phyloP scores from a whole-genome alignment of 345 rosid species.

The Mercurialis annua region DNA sequence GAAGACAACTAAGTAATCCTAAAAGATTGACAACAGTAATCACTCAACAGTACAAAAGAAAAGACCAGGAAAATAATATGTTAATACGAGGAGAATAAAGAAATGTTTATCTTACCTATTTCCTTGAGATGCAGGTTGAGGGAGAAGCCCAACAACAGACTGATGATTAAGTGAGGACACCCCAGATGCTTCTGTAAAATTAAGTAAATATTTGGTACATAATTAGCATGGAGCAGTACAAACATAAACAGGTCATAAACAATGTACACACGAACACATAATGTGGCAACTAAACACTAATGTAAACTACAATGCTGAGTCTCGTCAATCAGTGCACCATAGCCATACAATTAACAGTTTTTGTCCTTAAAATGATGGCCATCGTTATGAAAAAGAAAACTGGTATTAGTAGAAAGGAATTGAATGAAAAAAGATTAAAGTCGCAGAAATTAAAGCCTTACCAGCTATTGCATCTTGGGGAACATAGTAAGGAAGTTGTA shows the following conservation, averaged over 20 bases:
- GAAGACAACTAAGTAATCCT: slow-evolving; percentile 4
- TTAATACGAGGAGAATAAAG: not conserved
- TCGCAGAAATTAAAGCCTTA: slow-evolving; percentile 7
- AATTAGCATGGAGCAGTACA: not conserved
- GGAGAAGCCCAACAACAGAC: slow-evolving; percentile 30
- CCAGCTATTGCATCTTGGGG: slow-evolving; percentile 21
- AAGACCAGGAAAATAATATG: slow-evolving; percentile 7
- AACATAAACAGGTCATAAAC: not conserved
- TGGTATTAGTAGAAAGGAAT: not conserved
- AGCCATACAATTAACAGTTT: not conserved
- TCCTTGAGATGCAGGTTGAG: slow-evolving; percentile 28
- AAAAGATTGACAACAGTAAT: not conserved
- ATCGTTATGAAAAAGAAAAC: not conserved
- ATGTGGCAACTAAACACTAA: not conserved
- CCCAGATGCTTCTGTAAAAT: slow-evolving; percentile 31
- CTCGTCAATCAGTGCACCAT: not conserved
- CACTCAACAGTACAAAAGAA: slow-evolving; percentile 1
- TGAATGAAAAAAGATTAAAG: not conserved
- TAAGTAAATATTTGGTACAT: slow-evolving; percentile 17
- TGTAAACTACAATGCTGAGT: not conserved
- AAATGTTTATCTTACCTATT: slow-evolving; percentile 23
- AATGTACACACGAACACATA: not conserved
- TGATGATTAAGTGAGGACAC: slow-evolving; percentile 5
- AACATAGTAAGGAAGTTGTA: slow-evolving; percentile 24
- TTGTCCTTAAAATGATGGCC: too few species aligned